Evolutionary conservation across 1,284 basidiomycete species (phyloP).

Genomic region (Sanghuangporus weigelae): DNA sequence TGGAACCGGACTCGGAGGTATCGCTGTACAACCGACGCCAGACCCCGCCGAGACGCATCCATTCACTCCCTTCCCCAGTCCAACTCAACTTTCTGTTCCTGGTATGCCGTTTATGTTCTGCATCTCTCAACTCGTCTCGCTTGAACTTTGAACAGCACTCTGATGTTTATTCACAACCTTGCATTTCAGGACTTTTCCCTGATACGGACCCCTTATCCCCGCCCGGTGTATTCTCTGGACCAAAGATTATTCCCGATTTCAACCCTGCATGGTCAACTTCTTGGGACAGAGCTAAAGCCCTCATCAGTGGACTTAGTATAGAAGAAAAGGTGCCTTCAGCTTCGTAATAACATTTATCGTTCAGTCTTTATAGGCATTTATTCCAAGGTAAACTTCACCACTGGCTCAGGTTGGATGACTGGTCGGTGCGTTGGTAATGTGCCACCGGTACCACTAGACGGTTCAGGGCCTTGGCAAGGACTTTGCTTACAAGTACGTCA

Average conservation of each 20-base stretch:
- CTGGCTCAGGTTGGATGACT: constrained; percentile 50
- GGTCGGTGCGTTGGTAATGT: constrained; percentile 64
- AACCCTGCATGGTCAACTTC: constrained; percentile 45
- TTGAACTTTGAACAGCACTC: neutral
- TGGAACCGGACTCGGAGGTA: constrained; percentile 2
- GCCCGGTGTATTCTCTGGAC: constrained; percentile 33
- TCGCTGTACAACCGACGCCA: constrained; percentile 6
- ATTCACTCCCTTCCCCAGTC: constrained; percentile 13
- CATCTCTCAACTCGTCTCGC: neutral
- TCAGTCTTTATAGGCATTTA: neutral
- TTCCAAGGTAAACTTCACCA: constrained; percentile 43
- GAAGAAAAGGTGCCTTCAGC: constrained; percentile 29
- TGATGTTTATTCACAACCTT: neutral
- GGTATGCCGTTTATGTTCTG: neutral
- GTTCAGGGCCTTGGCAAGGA: constrained; percentile 42
- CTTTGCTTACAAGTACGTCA: constrained; percentile 54
- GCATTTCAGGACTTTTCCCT: constrained; percentile 35
- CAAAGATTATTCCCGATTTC: constrained; percentile 42
- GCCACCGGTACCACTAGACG: constrained; percentile 29
- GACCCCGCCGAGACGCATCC: constrained; percentile 10
- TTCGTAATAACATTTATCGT: neutral
- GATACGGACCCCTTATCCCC: constrained; percentile 39
- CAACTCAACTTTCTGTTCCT: constrained; percentile 1
- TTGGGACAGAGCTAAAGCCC: constrained; percentile 38
- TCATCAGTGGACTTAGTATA: constrained; percentile 17